Evolutionary conservation across 148 eudicot species (phyloP).

Genomic region (Fagopyrum homotropicum): DNA sequence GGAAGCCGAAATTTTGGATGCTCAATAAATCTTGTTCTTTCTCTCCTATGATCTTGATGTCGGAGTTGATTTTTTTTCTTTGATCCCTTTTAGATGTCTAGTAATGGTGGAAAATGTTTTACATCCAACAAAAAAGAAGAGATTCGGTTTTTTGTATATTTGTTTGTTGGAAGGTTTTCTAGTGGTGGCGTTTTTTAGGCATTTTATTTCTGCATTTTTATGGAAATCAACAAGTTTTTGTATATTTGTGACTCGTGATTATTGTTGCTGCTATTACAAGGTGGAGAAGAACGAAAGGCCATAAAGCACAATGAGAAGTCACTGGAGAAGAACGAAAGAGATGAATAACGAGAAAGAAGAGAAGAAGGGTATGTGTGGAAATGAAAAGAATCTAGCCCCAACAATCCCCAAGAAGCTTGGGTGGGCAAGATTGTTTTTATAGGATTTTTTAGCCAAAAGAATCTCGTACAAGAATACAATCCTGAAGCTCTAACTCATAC

Average conservation of each 20-base stretch:
- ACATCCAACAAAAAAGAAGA: neutral
- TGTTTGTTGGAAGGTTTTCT: neutral
- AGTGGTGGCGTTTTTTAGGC: neutral
- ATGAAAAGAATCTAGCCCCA: too few species aligned
- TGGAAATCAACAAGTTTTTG: neutral
- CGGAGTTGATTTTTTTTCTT: neutral
- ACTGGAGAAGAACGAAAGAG: too few species aligned
- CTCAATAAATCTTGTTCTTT: neutral
- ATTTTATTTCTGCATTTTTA: neutral
- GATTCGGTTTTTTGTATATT: neutral
- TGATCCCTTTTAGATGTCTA: neutral
- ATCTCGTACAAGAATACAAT: too few species aligned
- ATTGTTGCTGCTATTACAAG: neutral
- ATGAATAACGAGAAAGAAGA: too few species aligned
- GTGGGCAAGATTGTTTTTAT: too few species aligned
- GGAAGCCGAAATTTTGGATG: neutral
- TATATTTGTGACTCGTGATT: neutral
- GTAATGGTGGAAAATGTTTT: neutral
- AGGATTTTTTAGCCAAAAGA: too few species aligned
- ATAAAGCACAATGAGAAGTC: too few species aligned
- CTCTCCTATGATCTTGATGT: neutral
- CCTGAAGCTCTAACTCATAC: too few species aligned
- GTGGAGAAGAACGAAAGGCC: neutral
- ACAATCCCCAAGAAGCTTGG: too few species aligned
- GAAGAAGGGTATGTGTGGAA: too few species aligned